Evolutionary conservation across 805 yeast species (phyloP).

Genomic region (Hanseniaspora pseudoguilliermondii): DNA sequence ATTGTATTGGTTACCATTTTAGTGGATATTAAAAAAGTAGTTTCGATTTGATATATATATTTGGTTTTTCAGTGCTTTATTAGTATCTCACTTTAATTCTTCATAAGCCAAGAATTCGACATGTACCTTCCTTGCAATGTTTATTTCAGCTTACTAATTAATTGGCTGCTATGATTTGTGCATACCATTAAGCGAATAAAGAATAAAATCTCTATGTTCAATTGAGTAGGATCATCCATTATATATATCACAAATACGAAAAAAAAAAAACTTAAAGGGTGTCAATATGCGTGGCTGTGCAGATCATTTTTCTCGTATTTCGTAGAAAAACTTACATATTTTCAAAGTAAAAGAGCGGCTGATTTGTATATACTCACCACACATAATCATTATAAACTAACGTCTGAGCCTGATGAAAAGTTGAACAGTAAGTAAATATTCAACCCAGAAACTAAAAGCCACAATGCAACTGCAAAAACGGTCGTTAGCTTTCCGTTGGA

Average conservation of each 20-base stretch:
- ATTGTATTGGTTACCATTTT: constrained; percentile 3
- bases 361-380: neutral
- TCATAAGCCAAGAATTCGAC: no score
- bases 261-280: no score
- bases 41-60: neutral
- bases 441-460: constrained; percentile 55
- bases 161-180: no score
- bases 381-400: constrained; percentile 21
- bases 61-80: no score
- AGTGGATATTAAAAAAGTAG: neutral
- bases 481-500: constrained; percentile 37
- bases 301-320: no score
- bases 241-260: neutral
- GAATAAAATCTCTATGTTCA: no score
- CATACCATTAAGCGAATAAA: no score
- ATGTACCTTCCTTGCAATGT: no score
- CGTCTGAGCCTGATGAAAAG: constrained; percentile 36
- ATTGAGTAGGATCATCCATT: neutral
- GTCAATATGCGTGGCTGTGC: no score
- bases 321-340: neutral
- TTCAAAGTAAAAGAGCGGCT: neutral
- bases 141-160: no score
- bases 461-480: constrained; percentile 41
- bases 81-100: no score
- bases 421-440: constrained; percentile 51